Percentiles rank a stretch among this genome's conserved stretches.
Evolutionary conservation across 805 yeast species (phyloP).

Genomic region (Spathaspora gorwiae): DNA sequence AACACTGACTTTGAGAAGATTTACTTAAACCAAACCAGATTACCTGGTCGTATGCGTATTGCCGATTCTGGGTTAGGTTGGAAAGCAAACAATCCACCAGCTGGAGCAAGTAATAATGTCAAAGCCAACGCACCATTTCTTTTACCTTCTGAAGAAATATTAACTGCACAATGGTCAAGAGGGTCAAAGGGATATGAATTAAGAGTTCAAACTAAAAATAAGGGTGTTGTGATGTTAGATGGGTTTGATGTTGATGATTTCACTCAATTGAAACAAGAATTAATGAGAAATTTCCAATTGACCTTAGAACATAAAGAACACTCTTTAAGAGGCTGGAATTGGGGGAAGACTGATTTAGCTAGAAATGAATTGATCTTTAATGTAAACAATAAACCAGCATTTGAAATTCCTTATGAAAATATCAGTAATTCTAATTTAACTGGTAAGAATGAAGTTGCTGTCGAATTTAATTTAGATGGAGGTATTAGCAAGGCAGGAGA

Average conservation of each 20-base stretch:
- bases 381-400: conserved; percentile 82
- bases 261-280: conserved; percentile 72
- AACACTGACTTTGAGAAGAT: conserved; percentile 85
- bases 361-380: conserved; percentile 85
- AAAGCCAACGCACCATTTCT: conserved; percentile 62
- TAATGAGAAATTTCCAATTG: conserved; percentile 69
- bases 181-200: conserved; percentile 91
- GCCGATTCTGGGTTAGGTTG: conserved; percentile 98
- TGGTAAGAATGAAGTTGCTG: conserved; percentile 88
- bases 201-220: conserved; percentile 81
- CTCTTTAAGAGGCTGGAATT: conserved; percentile 96
- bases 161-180: conserved; percentile 83
- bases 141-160: conserved; percentile 80
- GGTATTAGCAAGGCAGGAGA: conserved; percentile 77
- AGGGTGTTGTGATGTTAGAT: conserved; percentile 81
- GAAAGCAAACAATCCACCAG: conserved; percentile 45
- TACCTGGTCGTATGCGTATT: conserved; percentile 85
- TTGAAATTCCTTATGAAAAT: conserved; percentile 80
- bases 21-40: conserved; percentile 79
- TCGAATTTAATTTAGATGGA: conserved; percentile 68
- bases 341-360: conserved; percentile 94
- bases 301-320: conserved; percentile 83
- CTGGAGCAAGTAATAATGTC: conserved; percentile 20
- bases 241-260: conserved; percentile 89
- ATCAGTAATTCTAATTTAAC: conserved; percentile 84